A percentile compares a stretch with the other conserved stretches of the same genome.
These are phyloP conservation scores for Puccinia brachypodii DNA, from an alignment of 1,284 basidiomycete genomes.

Conservation along the genomic window DNA sequence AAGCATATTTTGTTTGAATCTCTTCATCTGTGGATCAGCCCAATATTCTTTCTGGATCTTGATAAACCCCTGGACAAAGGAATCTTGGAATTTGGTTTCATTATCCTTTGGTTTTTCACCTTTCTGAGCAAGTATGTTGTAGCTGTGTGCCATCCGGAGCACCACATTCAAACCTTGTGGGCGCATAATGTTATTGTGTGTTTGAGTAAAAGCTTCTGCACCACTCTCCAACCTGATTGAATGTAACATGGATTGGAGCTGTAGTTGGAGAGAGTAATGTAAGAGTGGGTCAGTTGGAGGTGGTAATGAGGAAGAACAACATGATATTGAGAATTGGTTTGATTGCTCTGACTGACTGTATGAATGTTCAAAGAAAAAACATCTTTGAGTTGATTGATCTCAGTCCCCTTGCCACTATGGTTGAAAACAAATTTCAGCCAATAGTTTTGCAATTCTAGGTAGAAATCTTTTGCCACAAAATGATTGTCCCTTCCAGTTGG, in stretches of 20 bases:
- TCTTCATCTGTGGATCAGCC: background rate
- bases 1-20: background rate
- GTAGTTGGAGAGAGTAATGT: background rate
- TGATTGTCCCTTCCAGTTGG: slow-evolving; percentile 2
- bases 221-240: background rate
- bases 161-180: background rate
- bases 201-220: background rate
- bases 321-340: background rate
- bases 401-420: background rate
- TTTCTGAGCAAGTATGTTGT: background rate
- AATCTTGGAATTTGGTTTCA: background rate
- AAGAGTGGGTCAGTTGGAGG: too few relatives aligned
- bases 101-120: background rate
- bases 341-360: background rate
- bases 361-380: slow-evolving; percentile 11
- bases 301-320: too few relatives aligned
- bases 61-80: background rate
- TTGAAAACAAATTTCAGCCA: slow-evolving; percentile 39
- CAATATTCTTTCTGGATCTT: background rate
- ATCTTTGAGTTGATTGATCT: background rate
- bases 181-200: background rate
- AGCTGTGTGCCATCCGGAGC: background rate
- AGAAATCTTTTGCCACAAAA: slow-evolving; percentile 23
- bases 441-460: slow-evolving; percentile 28
- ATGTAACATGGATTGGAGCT: background rate